Evolutionary conservation across 495 filamentous ascomycete genomes (phyloP).

Genomic region (Penicillium ochrochloron): DNA sequence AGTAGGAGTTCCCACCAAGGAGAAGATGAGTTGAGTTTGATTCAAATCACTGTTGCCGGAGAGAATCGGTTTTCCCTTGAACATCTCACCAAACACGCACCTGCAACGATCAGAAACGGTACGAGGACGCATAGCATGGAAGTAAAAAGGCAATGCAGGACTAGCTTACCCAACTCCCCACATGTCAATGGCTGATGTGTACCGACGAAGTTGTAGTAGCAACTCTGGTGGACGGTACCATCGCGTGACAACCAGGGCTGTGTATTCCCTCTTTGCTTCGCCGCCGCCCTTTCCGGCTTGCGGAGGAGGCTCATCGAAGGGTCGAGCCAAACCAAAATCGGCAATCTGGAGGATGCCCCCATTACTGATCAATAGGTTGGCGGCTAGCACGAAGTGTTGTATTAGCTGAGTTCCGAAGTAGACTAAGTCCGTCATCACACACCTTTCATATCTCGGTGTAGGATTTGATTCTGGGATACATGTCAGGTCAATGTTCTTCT

Average conservation of each 20-base stretch:
- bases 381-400: slow-evolving; percentile 57
- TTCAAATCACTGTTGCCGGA: slow-evolving; percentile 86
- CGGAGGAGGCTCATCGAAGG: slow-evolving; percentile 87
- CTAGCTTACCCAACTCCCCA: slow-evolving; percentile 89
- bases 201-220: slow-evolving; percentile 79
- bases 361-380: slow-evolving; percentile 97
- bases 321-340: slow-evolving; percentile 93
- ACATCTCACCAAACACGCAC: slow-evolving; percentile 98
- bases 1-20: slow-evolving; percentile 88
- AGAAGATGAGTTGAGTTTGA: slow-evolving; percentile 89
- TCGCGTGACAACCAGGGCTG: slow-evolving; percentile 88
- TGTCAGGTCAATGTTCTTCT: neutral
- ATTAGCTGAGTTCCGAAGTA: slow-evolving; percentile 28
- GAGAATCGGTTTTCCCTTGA: slow-evolving; percentile 89
- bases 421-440: neutral
- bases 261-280: slow-evolving; percentile 88
- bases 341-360: slow-evolving; percentile 92
- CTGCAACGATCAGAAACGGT: slow-evolving; percentile 46
- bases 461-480: slow-evolving; percentile 65
- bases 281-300: slow-evolving; percentile 80
- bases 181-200: slow-evolving; percentile 96
- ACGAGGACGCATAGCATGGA: neutral
- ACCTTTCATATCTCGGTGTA: slow-evolving; percentile 97
- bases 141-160: neutral
- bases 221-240: slow-evolving; percentile 98